phyloP scores from a whole-genome alignment of 306 rosid species.

The Prunus davidiana region DNA sequence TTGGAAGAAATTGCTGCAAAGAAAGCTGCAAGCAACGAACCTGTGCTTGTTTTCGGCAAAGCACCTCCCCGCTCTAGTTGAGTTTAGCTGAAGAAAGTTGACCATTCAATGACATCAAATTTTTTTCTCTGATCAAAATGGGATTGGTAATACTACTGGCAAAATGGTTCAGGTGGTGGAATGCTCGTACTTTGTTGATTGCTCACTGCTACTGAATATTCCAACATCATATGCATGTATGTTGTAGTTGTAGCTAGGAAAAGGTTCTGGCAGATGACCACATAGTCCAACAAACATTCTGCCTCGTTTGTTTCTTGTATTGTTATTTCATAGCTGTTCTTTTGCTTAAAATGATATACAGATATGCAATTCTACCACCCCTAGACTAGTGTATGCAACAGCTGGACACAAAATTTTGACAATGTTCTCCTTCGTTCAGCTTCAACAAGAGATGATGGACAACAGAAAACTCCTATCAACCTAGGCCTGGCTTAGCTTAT shows the following conservation, averaged over 20 bases:
- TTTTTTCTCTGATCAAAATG: neutral
- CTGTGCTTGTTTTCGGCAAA: conserved; percentile 36
- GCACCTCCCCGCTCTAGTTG: conserved; percentile 11
- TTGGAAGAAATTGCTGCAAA: conserved; percentile 61
- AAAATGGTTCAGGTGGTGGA: conserved; percentile 1
- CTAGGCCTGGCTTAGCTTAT: no score
- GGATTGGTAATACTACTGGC: neutral
- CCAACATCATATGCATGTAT: conserved; percentile 1
- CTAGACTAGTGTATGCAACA: no score
- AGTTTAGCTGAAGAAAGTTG: conserved; percentile 6
- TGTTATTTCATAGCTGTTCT: neutral
- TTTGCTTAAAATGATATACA: conserved; percentile 4
- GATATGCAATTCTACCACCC: neutral
- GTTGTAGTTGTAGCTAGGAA: conserved; percentile 1
- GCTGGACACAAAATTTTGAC: no score
- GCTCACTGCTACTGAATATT: neutral
- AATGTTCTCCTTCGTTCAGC: no score
- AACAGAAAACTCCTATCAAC: no score
- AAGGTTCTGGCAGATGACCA: conserved; percentile 10
- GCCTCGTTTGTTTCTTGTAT: conserved; percentile 3
- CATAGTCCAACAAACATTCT: conserved; percentile 1
- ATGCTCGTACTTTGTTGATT: conserved; percentile 16
- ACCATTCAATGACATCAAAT: conserved; percentile 5
- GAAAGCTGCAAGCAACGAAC: conserved; percentile 50
- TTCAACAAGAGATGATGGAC: no score